A percentile compares a stretch with the other conserved stretches of the same genome.
These are phyloP conservation scores for Diaporthe eres DNA, from an alignment of 2,329 filamentous ascomycete species.

Conservation along the genomic window DNA sequence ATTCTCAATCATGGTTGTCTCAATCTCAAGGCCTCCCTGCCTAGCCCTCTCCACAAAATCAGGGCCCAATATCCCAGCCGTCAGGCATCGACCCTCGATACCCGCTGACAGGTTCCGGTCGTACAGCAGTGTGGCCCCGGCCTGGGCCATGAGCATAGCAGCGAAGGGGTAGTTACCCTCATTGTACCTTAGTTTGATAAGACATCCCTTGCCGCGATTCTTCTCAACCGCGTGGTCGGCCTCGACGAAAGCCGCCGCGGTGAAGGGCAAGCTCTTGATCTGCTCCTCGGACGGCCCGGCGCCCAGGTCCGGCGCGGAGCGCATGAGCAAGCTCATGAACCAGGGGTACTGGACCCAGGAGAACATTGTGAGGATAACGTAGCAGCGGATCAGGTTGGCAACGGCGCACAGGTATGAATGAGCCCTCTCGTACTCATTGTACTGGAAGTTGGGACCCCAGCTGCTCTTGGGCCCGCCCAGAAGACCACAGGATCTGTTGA, in stretches of 20 bases:
- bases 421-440: constrained; percentile 41
- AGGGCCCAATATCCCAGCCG: constrained; percentile 5
- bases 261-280: constrained; percentile 39
- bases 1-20: constrained; percentile 26
- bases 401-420: constrained; percentile 38
- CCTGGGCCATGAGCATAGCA: constrained; percentile 31
- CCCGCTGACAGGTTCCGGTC: constrained; percentile 36
- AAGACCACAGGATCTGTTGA: constrained; percentile 40
- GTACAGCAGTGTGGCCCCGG: constrained; percentile 34
- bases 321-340: constrained; percentile 35
- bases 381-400: constrained; percentile 38
- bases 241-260: constrained; percentile 37
- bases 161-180: constrained; percentile 24
- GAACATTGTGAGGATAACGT: constrained; percentile 38
- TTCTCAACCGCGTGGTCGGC: constrained; percentile 28
- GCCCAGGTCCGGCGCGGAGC: constrained; percentile 35
- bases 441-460: constrained; percentile 41
- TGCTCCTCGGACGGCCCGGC: constrained; percentile 38
- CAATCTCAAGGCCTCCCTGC: constrained; percentile 26
- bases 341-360: constrained; percentile 35
- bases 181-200: constrained; percentile 24
- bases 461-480: constrained; percentile 36
- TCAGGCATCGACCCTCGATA: constrained; percentile 33
- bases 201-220: constrained; percentile 21
- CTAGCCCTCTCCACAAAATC: constrained; percentile 17